Evolutionary conservation across 2,329 filamentous ascomycete species (phyloP).

Genomic region (Alternaria ventricosa): DNA sequence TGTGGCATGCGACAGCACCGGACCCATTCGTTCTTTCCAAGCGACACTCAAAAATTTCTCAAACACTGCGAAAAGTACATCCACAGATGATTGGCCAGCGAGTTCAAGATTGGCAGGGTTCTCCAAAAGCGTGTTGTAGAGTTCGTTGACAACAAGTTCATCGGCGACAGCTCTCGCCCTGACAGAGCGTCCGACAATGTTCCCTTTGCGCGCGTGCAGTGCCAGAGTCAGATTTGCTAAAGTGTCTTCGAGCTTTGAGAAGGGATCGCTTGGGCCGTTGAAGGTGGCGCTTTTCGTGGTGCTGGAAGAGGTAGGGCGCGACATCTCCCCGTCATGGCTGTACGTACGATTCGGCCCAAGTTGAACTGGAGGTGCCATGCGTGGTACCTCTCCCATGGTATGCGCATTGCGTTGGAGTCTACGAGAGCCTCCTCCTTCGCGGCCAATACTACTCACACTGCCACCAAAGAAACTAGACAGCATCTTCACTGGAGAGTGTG

Average conservation of each 20-base stretch:
- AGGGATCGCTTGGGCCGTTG: conserved; percentile 42
- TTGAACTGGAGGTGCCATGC: conserved; percentile 41
- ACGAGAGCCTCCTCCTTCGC: conserved; percentile 28
- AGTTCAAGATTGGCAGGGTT: conserved; percentile 79
- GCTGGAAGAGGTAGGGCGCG: conserved; percentile 43
- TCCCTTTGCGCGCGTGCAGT: conserved; percentile 83
- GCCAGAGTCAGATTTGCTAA: conserved; percentile 83
- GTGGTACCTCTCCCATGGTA: conserved; percentile 46
- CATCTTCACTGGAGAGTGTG: conserved; percentile 88
- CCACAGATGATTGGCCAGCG: conserved; percentile 76
- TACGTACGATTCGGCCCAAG: conserved; percentile 47
- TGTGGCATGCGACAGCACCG: conserved; percentile 75
- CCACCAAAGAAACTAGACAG: conserved; percentile 81
- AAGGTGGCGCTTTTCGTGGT: conserved; percentile 43
- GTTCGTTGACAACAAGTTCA: conserved; percentile 81
- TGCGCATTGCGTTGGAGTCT: conserved; percentile 44
- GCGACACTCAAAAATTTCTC: conserved; percentile 90
- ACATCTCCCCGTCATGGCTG: conserved; percentile 43
- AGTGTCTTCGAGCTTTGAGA: conserved; percentile 80
- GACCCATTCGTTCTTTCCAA: conserved; percentile 88
- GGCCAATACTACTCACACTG: conserved; percentile 50
- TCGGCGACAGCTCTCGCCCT: conserved; percentile 74
- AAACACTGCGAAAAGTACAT: conserved; percentile 88
- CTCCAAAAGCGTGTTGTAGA: conserved; percentile 88
- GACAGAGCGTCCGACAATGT: conserved; percentile 79